Evolutionary conservation across 2,329 filamentous ascomycete species (phyloP), one percentile per base, ranked within the genome.

Genomic region (Pestalotiopsis sp.): DNA sequence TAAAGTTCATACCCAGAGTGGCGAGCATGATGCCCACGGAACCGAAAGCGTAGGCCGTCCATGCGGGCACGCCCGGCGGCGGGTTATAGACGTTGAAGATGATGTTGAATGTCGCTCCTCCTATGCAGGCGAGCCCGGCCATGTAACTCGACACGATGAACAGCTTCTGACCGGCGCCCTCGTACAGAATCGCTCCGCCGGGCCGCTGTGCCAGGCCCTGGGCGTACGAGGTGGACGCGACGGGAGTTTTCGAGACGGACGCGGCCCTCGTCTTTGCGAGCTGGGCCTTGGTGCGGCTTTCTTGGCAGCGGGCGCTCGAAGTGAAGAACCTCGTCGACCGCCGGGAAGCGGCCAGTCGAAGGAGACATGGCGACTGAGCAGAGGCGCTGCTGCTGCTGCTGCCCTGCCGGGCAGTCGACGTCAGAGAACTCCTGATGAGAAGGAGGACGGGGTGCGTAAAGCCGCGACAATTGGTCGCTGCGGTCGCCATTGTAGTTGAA

Each of bases 131-230:
- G 25, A 83, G 70, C 2, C 86, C 86, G 31, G 87, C 85, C 14
- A 81, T 77, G 78, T 90, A 90, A 75, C 88, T 88, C 60, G 87
- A 86, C 72, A 87, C 76, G 70, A 91, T 85, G 77, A 90, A 91
- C 79, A 85, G 84, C 68, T 86, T 86, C 74, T 92, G 90, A 1
- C 89, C 89, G 14, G 89, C 88, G 1, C 87, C 86, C 74, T 90
- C 84, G 81, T 92, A 93, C 58, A 93, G 82, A 3, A 87, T 79
- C 7, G 91, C 89, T 4, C 87, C 84, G 1, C 83, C 80, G n/a
- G 83, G 75, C 71, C 88, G 87, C 68, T 82, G 81, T 14, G 88
- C 86, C 49, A 93, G 84, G 69, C 84, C 85, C 70, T 85, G 85
- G 74, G 85, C 83, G 79, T 86, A 89, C 4, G 67, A 64, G 66